Evolutionary conservation across 2,329 filamentous ascomycete species (phyloP).

Genomic region (Trichoderma asperellum): DNA sequence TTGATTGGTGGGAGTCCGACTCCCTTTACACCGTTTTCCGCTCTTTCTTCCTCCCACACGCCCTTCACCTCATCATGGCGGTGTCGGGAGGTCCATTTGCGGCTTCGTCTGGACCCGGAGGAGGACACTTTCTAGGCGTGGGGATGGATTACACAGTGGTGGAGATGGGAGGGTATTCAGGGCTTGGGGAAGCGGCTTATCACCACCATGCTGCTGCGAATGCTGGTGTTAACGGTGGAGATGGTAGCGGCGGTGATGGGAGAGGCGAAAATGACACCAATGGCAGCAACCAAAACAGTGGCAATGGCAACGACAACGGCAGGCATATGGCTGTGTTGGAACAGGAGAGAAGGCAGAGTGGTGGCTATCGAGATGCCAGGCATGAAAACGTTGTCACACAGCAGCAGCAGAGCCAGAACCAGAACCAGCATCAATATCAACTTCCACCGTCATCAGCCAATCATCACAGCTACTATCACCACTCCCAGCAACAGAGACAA

Average conservation of each 20-base stretch:
- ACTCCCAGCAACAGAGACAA: conserved; percentile 19
- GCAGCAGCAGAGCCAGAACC: background rate
- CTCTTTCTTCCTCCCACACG: background rate
- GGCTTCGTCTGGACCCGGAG: conserved; percentile 25
- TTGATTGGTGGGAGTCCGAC: background rate
- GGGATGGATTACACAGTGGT: conserved; percentile 15
- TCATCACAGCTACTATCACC: conserved; percentile 27
- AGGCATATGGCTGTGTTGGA: background rate
- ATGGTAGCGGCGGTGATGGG: background rate
- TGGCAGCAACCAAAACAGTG: background rate
- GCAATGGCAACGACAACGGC: background rate
- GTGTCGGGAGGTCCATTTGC: conserved; percentile 29
- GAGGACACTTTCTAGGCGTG: conserved; percentile 11
- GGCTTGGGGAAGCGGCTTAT: conserved; percentile 32
- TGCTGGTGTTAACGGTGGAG: background rate
- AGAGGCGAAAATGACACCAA: background rate
- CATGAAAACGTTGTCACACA: background rate
- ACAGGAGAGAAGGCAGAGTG: background rate
- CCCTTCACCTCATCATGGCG: background rate
- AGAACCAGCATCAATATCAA: conserved; percentile 8
- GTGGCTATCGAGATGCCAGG: background rate
- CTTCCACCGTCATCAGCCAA: background rate
- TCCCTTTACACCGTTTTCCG: background rate
- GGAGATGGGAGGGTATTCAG: conserved; percentile 28
- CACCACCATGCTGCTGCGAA: conserved; percentile 11